phyloP scores from a whole-genome alignment of 1,139 yeast genomes.

The Taiozyma onychis region DNA sequence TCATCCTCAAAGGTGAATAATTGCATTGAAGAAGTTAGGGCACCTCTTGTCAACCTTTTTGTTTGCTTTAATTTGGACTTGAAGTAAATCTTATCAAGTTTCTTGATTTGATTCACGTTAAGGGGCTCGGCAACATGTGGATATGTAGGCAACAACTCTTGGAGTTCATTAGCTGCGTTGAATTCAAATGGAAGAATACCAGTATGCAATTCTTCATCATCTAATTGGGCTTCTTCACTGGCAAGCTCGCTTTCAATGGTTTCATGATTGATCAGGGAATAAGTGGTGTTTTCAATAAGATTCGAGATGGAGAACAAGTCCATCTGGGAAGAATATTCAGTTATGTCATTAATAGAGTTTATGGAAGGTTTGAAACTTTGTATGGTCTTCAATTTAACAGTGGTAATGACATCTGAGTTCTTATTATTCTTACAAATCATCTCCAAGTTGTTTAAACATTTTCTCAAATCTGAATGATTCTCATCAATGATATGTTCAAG shows the following conservation, averaged over 20 bases:
- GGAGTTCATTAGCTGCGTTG: slow-evolving; percentile 6
- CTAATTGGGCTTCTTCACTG: slow-evolving; percentile 27
- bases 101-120: slow-evolving; percentile 2
- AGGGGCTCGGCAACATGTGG: background rate
- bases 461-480: slow-evolving; percentile 46
- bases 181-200: slow-evolving; percentile 17
- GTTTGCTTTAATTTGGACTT: slow-evolving; percentile 10
- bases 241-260: slow-evolving; percentile 34
- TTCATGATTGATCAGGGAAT: slow-evolving; percentile 37
- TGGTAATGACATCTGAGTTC: background rate
- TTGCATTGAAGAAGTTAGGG: slow-evolving; percentile 2
- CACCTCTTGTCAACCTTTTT: slow-evolving; percentile 14
- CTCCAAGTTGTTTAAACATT: slow-evolving; percentile 51
- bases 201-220: slow-evolving; percentile 22
- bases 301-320: slow-evolving; percentile 40
- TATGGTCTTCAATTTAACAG: background rate
- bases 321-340: slow-evolving; percentile 16
- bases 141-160: slow-evolving; percentile 3
- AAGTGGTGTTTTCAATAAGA: slow-evolving; percentile 28
- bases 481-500: slow-evolving; percentile 33
- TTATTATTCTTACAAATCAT: slow-evolving; percentile 38
- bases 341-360: slow-evolving; percentile 12
- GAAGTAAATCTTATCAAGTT: slow-evolving; percentile 9
- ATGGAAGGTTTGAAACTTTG: slow-evolving; percentile 8
- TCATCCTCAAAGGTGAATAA: slow-evolving; percentile 5